Conservation (phyloP, 352 stramenopile species). For the Pythium sukuiense region DNA sequence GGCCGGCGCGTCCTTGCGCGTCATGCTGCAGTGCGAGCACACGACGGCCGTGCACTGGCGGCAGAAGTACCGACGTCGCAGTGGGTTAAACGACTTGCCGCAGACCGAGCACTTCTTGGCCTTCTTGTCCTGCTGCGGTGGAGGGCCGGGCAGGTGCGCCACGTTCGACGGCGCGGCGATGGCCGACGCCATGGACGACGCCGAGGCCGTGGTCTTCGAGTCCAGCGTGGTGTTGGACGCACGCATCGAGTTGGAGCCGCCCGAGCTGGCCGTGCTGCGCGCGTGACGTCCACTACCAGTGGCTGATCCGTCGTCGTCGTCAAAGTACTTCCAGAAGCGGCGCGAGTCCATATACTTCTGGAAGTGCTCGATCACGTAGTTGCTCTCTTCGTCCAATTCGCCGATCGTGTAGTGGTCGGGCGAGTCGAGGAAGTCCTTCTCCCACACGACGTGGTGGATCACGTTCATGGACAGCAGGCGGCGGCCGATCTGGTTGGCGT, state of each 20-base stretch:
- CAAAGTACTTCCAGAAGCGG: conserved; percentile 83
- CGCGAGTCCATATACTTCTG: conserved; percentile 79
- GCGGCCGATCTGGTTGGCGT: conserved; percentile 53
- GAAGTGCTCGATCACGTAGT: conserved; percentile 75
- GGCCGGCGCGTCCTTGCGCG: conserved; percentile 46
- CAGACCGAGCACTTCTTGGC: conserved; percentile 75
- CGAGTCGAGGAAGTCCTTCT: conserved; percentile 81
- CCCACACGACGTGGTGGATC: conserved; percentile 84
- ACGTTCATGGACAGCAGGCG: conserved; percentile 82
- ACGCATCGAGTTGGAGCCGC: conserved; percentile 24
- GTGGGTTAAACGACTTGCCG: conserved; percentile 80
- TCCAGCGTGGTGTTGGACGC: conserved; percentile 29
- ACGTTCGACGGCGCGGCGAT: not conserved
- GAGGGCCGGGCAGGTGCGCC: conserved; percentile 2
- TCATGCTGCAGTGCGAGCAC: conserved; percentile 73
- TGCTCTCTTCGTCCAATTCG: conserved; percentile 51
- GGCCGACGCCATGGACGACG: conserved; percentile 10
- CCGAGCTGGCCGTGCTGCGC: conserved; percentile 36
- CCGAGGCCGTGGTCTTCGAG: conserved; percentile 17
- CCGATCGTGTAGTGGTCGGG: conserved; percentile 73
- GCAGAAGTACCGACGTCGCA: conserved; percentile 75
- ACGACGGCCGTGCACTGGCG: conserved; percentile 59
- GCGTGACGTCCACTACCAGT: conserved; percentile 27
- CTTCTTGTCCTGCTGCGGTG: conserved; percentile 46
- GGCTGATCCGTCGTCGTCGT: conserved; percentile 29